These are phyloP conservation scores for Eucalyptus erythrocorys DNA, from an alignment of 345 rosid genomes.

Conservation along the genomic window DNA sequence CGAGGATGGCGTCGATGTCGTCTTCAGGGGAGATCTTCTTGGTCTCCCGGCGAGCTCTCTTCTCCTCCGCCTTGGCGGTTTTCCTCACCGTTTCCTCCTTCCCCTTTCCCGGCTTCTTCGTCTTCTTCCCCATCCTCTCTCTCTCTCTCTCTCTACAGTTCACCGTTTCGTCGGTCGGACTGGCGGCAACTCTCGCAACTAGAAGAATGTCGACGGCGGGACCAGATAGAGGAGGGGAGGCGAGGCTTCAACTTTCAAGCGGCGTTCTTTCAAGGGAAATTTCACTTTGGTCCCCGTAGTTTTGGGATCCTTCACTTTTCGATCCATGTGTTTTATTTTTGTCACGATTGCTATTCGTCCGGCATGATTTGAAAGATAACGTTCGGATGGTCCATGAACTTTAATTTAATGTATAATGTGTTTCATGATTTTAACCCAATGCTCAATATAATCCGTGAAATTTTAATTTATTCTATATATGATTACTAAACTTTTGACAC, in stretches of 20 bases:
- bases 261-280: background rate
- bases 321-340: accelerated
- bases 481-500: too few relatives aligned
- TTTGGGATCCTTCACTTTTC: background rate
- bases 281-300: background rate
- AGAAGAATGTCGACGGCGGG: background rate
- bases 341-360: background rate
- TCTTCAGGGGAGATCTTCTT: constrained; percentile 90
- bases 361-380: too few relatives aligned
- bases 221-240: background rate
- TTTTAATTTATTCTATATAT: too few relatives aligned
- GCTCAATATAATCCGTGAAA: background rate
- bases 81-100: constrained; percentile 86
- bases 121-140: constrained; percentile 77
- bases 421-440: too few relatives aligned
- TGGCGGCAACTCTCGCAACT: background rate
- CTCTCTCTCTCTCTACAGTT: background rate
- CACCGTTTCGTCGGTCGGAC: background rate
- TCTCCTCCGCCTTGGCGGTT: constrained; percentile 84
- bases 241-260: background rate
- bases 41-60: constrained; percentile 71
- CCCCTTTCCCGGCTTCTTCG: constrained; percentile 86
- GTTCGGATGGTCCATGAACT: too few relatives aligned
- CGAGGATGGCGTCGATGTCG: constrained; percentile 87
- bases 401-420: too few relatives aligned